These are phyloP conservation scores for Pyropia yezoensis DNA, from an alignment of 23 red algal species.

Conservation along the genomic window DNA sequence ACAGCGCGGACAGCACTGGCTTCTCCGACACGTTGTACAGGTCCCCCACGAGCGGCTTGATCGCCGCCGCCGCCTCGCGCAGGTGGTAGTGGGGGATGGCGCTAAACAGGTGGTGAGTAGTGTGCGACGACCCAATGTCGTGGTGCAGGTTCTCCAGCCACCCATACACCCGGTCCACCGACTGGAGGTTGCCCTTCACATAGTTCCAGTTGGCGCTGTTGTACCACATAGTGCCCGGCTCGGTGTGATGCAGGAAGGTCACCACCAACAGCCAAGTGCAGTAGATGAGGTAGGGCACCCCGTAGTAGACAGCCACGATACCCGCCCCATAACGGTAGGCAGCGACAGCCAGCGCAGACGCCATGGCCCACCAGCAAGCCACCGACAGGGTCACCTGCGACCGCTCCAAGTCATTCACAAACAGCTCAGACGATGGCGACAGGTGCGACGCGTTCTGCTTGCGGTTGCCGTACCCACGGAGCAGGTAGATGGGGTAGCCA, in stretches of 20 bases:
- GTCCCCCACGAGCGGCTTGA: constrained; percentile 53
- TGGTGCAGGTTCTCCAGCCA: constrained; percentile 48
- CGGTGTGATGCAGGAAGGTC: constrained; percentile 79
- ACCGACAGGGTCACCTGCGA: constrained; percentile 17
- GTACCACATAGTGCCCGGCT: constrained; percentile 49
- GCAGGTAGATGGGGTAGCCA: constrained; percentile 72
- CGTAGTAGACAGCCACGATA: constrained; percentile 22
- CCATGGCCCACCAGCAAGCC: constrained; percentile 27
- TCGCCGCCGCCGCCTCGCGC: constrained; percentile 32
- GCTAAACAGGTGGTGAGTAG: constrained; percentile 74
- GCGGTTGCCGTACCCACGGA: constrained; percentile 34
- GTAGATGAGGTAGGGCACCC: constrained; percentile 46
- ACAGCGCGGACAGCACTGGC: constrained; percentile 17
- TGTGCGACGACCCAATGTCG: constrained; percentile 62
- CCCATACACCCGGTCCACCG: constrained; percentile 44
- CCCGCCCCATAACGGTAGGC: constrained; percentile 6
- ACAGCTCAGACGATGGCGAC: constrained; percentile 37
- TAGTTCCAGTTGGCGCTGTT: constrained; percentile 45
- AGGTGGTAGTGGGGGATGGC: constrained; percentile 77
- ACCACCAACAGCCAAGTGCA: constrained; percentile 54
- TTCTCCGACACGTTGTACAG: constrained; percentile 26
- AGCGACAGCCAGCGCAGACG: constrained; percentile 6
- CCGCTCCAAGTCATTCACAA: constrained; percentile 33
- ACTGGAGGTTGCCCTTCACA: constrained; percentile 44
- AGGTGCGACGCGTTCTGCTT: constrained; percentile 62